These are phyloP conservation scores for Pythium sp. DNA, from an alignment of 352 stramenopile species.

Conservation along the genomic window DNA sequence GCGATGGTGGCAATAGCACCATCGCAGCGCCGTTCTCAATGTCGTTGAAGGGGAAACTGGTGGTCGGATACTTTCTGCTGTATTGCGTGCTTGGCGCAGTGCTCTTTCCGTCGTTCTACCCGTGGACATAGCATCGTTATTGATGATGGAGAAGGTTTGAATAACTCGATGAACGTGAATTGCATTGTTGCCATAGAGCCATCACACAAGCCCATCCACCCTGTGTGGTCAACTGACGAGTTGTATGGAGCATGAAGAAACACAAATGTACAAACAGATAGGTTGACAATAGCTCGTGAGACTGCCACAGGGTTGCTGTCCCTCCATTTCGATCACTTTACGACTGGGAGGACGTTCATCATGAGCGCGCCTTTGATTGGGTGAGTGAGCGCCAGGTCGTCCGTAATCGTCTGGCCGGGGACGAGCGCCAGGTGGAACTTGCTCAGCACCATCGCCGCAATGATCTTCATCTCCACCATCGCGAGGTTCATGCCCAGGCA, in stretches of 20 bases:
- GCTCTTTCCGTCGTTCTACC: constrained; percentile 82
- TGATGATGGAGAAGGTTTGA: too few species aligned
- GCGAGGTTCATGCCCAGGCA: constrained; percentile 37
- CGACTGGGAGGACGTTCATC: constrained; percentile 10
- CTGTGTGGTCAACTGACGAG: not conserved
- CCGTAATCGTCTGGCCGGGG: constrained; percentile 27
- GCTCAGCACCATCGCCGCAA: constrained; percentile 25
- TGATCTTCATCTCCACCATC: constrained; percentile 26
- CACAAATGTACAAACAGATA: not conserved
- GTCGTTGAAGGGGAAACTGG: constrained; percentile 24
- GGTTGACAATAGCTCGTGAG: too few species aligned
- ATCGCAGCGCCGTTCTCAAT: not conserved
- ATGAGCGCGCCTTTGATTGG: constrained; percentile 30
- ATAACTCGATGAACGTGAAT: too few species aligned
- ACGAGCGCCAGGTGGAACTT: constrained; percentile 30
- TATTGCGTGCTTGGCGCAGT: constrained; percentile 63
- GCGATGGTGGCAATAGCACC: not conserved
- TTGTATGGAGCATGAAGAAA: not conserved
- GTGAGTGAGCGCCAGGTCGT: constrained; percentile 32
- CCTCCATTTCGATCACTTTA: not conserved
- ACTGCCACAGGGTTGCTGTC: too few species aligned
- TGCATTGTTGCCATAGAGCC: too few species aligned
- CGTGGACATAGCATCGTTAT: constrained; percentile 54
- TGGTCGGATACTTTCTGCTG: constrained; percentile 70
- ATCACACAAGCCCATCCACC: too few species aligned